Evolutionary conservation across 2,329 filamentous ascomycete species (phyloP).

Genomic region (Pseudogymnoascus sp.): DNA sequence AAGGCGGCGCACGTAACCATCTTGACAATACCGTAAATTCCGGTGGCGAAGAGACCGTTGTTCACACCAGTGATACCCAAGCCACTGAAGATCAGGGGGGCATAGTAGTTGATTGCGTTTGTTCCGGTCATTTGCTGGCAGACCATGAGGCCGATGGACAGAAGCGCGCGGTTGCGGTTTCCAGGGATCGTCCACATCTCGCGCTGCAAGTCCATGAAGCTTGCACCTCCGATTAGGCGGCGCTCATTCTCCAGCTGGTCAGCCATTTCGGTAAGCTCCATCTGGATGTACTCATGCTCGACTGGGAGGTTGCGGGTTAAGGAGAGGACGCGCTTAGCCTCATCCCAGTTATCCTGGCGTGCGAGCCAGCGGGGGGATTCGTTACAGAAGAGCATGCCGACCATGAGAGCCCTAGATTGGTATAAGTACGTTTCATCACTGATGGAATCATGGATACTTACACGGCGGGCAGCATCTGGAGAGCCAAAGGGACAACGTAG

Average conservation of each 20-base stretch:
- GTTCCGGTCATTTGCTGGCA: conserved; percentile 68
- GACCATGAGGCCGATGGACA: conserved; percentile 58
- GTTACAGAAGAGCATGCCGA: conserved; percentile 55
- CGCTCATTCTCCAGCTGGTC: conserved; percentile 44
- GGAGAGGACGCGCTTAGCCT: conserved; percentile 50
- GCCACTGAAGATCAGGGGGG: conserved; percentile 61
- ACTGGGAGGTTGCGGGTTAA: conserved; percentile 45
- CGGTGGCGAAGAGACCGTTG: conserved; percentile 63
- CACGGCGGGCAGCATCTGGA: conserved; percentile 60
- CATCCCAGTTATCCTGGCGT: conserved; percentile 61
- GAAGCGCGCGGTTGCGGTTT: conserved; percentile 58
- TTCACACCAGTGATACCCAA: conserved; percentile 54
- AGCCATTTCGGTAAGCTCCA: conserved; percentile 41
- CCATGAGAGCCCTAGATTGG: conserved; percentile 39
- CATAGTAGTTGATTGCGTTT: conserved; percentile 53
- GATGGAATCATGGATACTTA: conserved; percentile 18
- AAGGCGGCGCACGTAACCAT: conserved; percentile 58
- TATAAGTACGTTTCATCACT: not conserved
- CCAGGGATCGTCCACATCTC: conserved; percentile 55
- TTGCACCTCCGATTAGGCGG: conserved; percentile 42
- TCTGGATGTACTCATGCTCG: conserved; percentile 48
- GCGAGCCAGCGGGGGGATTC: conserved; percentile 63
- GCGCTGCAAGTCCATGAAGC: conserved; percentile 45
- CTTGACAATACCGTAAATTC: conserved; percentile 68
- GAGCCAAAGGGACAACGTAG: conserved; percentile 56